These are phyloP conservation scores for Solanum piurae DNA, from an alignment of 257 asterid genomes.

Conservation along the genomic window DNA sequence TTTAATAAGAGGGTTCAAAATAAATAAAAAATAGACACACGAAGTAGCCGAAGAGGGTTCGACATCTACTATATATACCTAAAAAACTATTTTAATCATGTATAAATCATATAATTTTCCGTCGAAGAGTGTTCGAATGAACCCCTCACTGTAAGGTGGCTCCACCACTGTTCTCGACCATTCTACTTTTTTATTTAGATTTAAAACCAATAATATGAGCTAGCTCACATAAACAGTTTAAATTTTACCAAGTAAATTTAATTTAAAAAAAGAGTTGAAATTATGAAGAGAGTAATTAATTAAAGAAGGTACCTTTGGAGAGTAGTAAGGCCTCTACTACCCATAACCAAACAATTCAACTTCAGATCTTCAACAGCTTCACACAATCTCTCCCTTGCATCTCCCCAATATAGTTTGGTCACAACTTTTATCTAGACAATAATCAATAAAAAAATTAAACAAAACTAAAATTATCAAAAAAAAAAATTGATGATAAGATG, in stretches of 20 bases:
- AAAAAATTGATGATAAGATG: not conserved
- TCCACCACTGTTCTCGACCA: not conserved
- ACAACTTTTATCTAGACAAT: slow-evolving; percentile 46
- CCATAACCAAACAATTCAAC: slow-evolving; percentile 70
- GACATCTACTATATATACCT: no score
- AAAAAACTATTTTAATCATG: no score
- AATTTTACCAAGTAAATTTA: not conserved
- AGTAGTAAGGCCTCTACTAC: slow-evolving; percentile 77
- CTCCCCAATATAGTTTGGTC: slow-evolving; percentile 76
- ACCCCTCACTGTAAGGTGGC: no score
- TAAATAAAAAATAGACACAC: no score
- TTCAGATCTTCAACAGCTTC: slow-evolving; percentile 58
- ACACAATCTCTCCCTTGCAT: slow-evolving; percentile 75
- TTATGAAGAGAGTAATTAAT: not conserved
- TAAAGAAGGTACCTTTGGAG: slow-evolving; percentile 20
- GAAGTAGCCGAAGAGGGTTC: no score
- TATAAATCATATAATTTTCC: no score
- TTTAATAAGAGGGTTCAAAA: no score
- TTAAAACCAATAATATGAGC: not conserved
- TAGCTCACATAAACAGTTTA: not conserved
- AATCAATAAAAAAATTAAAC: not conserved
- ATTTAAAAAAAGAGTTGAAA: not conserved
- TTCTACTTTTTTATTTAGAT: not conserved
- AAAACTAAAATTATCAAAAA: not conserved
- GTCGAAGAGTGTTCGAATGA: no score